Evolutionary conservation across 1,284 basidiomycete species (phyloP), one percentile per base, ranked within the genome.

Genomic region (Clitocybe nebularis): DNA sequence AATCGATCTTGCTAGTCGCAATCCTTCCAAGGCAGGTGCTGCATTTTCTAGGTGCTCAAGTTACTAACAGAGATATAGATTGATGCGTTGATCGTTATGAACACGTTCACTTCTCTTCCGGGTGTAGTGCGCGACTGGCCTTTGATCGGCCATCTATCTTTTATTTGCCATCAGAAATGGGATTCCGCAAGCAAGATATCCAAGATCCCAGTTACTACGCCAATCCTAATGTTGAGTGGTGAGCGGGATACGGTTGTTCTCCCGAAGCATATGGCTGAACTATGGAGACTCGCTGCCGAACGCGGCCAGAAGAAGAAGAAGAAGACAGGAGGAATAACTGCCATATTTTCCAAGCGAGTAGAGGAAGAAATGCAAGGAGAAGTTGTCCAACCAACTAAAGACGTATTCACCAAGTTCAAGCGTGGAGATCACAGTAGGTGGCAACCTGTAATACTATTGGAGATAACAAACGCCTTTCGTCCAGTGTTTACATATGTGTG

Each of bases 1-100:
- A 1, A 68, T 71, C 33, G 63, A 69, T 46, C 61, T 71, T 13
- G 59, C 64, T 0, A 62, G 61, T 42, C 57, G 61, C 11, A 70
- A 71, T 50, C 46, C 63, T 3, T 38, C 50, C 21, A 58, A 59
- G 45, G 56, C 58, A 32, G 8, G 50, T 48, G 24, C 19, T 10
- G 16, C 17, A 20, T 9, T 16, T 25, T 17, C 7, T 9, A 10
- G 23, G 16, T 24, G 17, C 16, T 13, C 32, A 30, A 5, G n/a
- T 10, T 37, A 8, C 10, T 8, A 10, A 42, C 23, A 35, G 33
- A 24, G n/a, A 8, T 19, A 10, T 29, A 60, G 56, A 54, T 64
- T 7, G 21, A 47, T 2, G 61, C 52, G 1, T 42, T 67, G 21
- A 59, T 67, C 19, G 43, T 64, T 13, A 60, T 63, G 24, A 65